Percentiles rank a stretch among this genome's conserved stretches.
phyloP scores from a whole-genome alignment of 2,329 filamentous ascomycete genomes.

The Neospermospora avenae region DNA sequence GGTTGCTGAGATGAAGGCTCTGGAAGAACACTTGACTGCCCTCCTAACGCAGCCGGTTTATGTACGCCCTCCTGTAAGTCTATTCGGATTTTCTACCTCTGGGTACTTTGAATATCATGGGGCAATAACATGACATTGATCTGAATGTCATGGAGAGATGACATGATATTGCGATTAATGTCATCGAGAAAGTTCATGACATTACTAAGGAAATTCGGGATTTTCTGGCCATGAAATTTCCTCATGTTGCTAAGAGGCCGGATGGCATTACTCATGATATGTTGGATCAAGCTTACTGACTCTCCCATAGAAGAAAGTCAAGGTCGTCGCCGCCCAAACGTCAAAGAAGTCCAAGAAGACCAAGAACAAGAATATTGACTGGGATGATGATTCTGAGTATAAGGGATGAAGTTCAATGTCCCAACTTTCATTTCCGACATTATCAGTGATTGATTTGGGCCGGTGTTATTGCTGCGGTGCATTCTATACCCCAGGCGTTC shows the following conservation, averaged over 20 bases:
- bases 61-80: background rate
- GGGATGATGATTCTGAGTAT: conserved; percentile 7
- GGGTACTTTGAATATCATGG: no score
- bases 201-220: no score
- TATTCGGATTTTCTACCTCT: no score
- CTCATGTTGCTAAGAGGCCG: no score
- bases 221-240: no score
- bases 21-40: conserved; percentile 10
- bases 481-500: background rate
- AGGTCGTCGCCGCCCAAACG: background rate
- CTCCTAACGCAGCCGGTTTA: background rate
- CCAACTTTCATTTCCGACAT: background rate
- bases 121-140: no score
- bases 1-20: background rate
- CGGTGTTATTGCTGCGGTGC: background rate
- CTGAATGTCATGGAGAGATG: no score
- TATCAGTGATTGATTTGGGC: background rate
- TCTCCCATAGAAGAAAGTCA: background rate
- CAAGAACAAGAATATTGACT: background rate
- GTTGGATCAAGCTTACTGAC: background rate
- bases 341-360: background rate
- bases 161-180: no score
- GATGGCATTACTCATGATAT: background rate
- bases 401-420: background rate
- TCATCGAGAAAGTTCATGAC: background rate